These are phyloP conservation scores for Hygrophorus pudorinus DNA, from an alignment of 768 basidiomycete genomes.

Conservation along the genomic window DNA sequence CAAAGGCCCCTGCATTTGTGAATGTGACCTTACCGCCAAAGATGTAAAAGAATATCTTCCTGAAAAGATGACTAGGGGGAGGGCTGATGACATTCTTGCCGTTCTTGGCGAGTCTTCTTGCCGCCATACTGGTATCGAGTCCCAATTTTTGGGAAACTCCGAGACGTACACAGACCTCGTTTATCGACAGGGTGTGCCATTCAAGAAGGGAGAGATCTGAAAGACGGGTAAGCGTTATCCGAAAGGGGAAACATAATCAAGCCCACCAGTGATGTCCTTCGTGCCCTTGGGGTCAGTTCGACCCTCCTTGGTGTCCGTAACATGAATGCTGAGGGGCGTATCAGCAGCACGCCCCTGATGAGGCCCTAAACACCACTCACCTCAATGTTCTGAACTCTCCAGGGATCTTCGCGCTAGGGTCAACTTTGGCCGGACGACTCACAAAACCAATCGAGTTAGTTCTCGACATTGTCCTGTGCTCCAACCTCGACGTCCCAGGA, in stretches of 20 bases:
- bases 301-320: slow-evolving; percentile 18
- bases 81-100: slow-evolving; percentile 45
- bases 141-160: slow-evolving; percentile 35
- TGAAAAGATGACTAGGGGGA: slow-evolving; percentile 30
- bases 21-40: slow-evolving; percentile 27
- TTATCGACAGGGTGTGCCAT: slow-evolving; percentile 34
- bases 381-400: slow-evolving; percentile 18
- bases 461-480: not conserved
- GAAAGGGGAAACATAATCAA: not conserved
- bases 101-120: slow-evolving; percentile 29
- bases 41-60: slow-evolving; percentile 40
- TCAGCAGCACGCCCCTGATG: not conserved
- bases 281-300: slow-evolving; percentile 4
- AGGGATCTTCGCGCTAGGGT: slow-evolving; percentile 13
- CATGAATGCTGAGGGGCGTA: slow-evolving; percentile 12
- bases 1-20: not conserved
- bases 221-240: not conserved
- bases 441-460: slow-evolving; percentile 6
- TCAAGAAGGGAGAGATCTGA: slow-evolving; percentile 32
- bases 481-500: not conserved
- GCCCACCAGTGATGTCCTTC: slow-evolving; percentile 10
- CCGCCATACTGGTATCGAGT: slow-evolving; percentile 38
- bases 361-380: slow-evolving; percentile 5
- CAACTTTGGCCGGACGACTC: slow-evolving; percentile 5
- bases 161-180: slow-evolving; percentile 34